These are phyloP conservation scores for Serpula lacrymans DNA, from an alignment of 768 basidiomycete genomes.

Conservation along the genomic window DNA sequence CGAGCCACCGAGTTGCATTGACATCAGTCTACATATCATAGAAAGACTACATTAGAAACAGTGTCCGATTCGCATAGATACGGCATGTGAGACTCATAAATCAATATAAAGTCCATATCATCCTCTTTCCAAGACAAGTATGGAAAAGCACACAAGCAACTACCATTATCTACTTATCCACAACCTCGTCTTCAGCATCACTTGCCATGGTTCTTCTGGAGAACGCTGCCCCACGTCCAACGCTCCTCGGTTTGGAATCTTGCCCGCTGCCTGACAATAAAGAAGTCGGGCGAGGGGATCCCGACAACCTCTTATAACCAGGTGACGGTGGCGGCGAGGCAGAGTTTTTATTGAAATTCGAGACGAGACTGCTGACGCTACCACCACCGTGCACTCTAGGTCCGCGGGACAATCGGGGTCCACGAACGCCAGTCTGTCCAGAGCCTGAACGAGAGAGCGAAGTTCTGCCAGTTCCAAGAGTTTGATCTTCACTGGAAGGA, in stretches of 20 bases:
- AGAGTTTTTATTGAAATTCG: slow-evolving; percentile 44
- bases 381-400: slow-evolving; percentile 41
- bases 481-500: slow-evolving; percentile 34
- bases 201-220: slow-evolving; percentile 80
- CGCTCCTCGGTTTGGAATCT: slow-evolving; percentile 30
- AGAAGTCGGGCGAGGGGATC: slow-evolving; percentile 15
- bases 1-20: slow-evolving; percentile 13
- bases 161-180: slow-evolving; percentile 27
- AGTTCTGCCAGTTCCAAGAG: slow-evolving; percentile 28
- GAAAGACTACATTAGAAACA: background rate
- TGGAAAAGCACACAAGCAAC: background rate
- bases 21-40: background rate
- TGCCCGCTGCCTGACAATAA: slow-evolving; percentile 9
- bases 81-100: too few relatives aligned
- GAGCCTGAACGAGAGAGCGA: slow-evolving; percentile 49
- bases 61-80: background rate
- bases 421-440: slow-evolving; percentile 38
- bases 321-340: slow-evolving; percentile 38
- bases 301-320: slow-evolving; percentile 45
- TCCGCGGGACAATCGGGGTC: slow-evolving; percentile 46
- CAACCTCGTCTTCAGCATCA: slow-evolving; percentile 76
- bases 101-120: background rate
- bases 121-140: background rate
- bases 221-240: slow-evolving; percentile 46
- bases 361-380: slow-evolving; percentile 53